Conservation (phyloP, 371 early-diverging fungal genomes). For the Enterospora canceri region DNA sequence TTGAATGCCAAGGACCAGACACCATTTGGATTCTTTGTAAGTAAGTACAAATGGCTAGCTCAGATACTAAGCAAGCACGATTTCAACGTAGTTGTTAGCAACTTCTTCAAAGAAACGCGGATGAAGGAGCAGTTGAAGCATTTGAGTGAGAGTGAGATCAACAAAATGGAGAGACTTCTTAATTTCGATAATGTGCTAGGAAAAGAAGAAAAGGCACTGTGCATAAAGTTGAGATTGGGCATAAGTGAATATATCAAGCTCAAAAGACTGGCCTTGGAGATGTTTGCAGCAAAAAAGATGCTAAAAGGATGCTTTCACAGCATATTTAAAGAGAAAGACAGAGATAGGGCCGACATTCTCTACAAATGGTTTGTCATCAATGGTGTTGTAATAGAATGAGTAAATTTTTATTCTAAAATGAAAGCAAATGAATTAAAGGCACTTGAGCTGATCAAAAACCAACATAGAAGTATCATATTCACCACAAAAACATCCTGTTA, state of each 20-base stretch:
- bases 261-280: constrained; percentile 12
- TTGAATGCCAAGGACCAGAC: constrained; percentile 66
- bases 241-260: constrained; percentile 1
- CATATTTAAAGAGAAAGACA: constrained; percentile 5
- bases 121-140: background rate
- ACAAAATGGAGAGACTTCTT: background rate
- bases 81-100: constrained; percentile 66
- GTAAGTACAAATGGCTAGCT: constrained; percentile 71
- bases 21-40: constrained; percentile 68
- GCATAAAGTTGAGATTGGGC: background rate
- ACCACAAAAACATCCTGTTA: background rate
- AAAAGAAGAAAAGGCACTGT: constrained; percentile 10
- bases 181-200: background rate
- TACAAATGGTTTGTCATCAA: constrained; percentile 25
- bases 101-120: constrained; percentile 48
- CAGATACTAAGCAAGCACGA: constrained; percentile 68
- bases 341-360: background rate
- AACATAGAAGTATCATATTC: background rate
- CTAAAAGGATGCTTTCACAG: background rate
- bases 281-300: background rate
- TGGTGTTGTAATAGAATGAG: constrained; percentile 4
- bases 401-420: background rate
- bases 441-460: background rate
- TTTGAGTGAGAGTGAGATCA: too few relatives aligned
- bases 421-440: background rate